These are phyloP conservation scores for Trichoderma sp. DNA, from an alignment of 2,329 filamentous ascomycete species.

Conservation along the genomic window DNA sequence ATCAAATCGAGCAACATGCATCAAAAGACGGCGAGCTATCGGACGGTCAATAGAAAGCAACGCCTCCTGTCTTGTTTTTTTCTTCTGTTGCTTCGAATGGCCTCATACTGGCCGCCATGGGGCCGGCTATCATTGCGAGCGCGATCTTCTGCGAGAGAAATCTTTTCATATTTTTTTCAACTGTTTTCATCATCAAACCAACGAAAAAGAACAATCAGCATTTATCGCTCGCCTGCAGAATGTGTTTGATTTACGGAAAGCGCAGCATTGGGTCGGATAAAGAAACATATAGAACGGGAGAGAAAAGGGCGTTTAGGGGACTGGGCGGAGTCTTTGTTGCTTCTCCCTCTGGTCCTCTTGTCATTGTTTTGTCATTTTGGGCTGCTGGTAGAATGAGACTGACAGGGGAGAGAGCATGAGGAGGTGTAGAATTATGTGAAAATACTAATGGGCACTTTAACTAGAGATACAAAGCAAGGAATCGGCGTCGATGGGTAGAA, in stretches of 20 bases:
- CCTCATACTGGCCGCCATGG: neutral
- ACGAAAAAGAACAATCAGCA: slow-evolving; percentile 30
- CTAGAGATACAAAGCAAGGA: slow-evolving; percentile 10
- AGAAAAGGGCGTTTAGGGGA: neutral
- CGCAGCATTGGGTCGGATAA: slow-evolving; percentile 25
- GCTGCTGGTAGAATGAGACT: neutral
- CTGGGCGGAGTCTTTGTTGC: neutral
- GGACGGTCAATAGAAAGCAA: slow-evolving; percentile 15
- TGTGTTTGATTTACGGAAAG: slow-evolving; percentile 42
- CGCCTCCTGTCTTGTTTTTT: neutral
- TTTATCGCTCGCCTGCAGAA: slow-evolving; percentile 34
- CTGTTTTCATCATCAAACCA: slow-evolving; percentile 33
- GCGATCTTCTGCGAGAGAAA: neutral
- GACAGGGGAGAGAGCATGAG: neutral
- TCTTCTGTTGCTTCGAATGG: neutral
- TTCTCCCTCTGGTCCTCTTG: neutral
- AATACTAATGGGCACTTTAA: slow-evolving; percentile 5
- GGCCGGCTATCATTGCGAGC: slow-evolving; percentile 13
- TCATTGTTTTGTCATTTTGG: neutral
- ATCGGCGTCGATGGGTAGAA: slow-evolving; percentile 15
- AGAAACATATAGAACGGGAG: slow-evolving; percentile 14
- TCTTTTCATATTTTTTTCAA: neutral
- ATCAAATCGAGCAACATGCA: too few relatives aligned
- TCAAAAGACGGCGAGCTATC: slow-evolving; percentile 9
- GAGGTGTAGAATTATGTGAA: neutral